phyloP scores from a whole-genome alignment of 2,329 filamentous ascomycete genomes.

The Scopulariopsis brevicaulis region DNA sequence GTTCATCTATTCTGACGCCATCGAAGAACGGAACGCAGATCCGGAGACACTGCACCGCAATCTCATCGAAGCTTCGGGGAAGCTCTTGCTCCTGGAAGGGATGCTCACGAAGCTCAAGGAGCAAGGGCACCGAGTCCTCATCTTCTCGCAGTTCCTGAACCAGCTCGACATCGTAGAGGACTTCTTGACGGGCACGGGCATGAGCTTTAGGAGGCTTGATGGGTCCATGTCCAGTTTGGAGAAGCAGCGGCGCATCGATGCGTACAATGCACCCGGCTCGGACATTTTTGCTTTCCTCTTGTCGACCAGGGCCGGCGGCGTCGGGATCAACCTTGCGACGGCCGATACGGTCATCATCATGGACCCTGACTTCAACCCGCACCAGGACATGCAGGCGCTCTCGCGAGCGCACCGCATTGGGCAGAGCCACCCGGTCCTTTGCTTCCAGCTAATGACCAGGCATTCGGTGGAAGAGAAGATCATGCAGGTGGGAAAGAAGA shows the following conservation, averaged over 20 bases:
- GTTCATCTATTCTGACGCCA: slow-evolving; percentile 82
- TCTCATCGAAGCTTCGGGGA: slow-evolving; percentile 82
- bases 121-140: slow-evolving; percentile 78
- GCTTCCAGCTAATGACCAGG: slow-evolving; percentile 88
- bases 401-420: slow-evolving; percentile 93
- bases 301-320: slow-evolving; percentile 88
- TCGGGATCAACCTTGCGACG: slow-evolving; percentile 94
- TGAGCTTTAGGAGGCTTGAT: slow-evolving; percentile 72
- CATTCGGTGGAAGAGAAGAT: slow-evolving; percentile 90
- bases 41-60: slow-evolving; percentile 59
- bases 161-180: slow-evolving; percentile 89
- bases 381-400: slow-evolving; percentile 93
- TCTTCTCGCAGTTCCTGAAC: slow-evolving; percentile 91
- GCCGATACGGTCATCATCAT: slow-evolving; percentile 97
- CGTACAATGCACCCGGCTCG: slow-evolving; percentile 79
- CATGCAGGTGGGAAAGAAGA: slow-evolving; percentile 88
- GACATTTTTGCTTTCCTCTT: slow-evolving; percentile 80
- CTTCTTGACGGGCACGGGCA: slow-evolving; percentile 66
- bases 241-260: slow-evolving; percentile 90
- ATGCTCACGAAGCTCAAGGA: slow-evolving; percentile 82
- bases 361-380: slow-evolving; percentile 94
- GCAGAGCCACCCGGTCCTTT: slow-evolving; percentile 89
- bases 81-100: slow-evolving; percentile 71
- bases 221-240: slow-evolving; percentile 70
- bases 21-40: slow-evolving; percentile 69